These are phyloP conservation scores for Juglanconis oblonga DNA, from an alignment of 2,329 filamentous ascomycete species.

Conservation along the genomic window DNA sequence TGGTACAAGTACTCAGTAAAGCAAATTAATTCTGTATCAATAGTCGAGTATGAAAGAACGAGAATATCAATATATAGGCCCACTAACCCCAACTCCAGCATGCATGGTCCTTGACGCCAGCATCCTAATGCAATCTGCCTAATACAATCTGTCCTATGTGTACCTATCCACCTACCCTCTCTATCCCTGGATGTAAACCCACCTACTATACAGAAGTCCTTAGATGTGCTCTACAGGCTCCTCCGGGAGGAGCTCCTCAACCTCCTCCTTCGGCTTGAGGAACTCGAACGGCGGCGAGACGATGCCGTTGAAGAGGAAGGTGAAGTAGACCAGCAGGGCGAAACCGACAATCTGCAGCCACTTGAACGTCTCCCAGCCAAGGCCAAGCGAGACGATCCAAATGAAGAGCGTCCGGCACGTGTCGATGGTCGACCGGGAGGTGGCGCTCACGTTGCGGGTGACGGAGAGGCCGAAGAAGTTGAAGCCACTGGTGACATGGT, in stretches of 20 bases:
- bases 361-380: conserved; percentile 98
- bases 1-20: too few species aligned
- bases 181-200: background rate
- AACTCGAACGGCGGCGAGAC: conserved; percentile 76
- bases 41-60: too few species aligned
- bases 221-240: conserved; percentile 73
- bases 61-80: background rate
- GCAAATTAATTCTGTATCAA: too few species aligned
- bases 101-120: background rate
- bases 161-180: too few species aligned
- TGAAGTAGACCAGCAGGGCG: conserved; percentile 87
- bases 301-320: conserved; percentile 93
- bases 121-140: background rate
- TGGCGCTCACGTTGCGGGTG: conserved; percentile 84
- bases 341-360: conserved; percentile 93
- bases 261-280: conserved; percentile 53
- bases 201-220: background rate
- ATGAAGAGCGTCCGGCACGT: conserved; percentile 97
- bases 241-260: conserved; percentile 71
- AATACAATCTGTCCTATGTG: too few species aligned
- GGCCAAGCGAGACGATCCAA: conserved; percentile 88
- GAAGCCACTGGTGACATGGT: conserved; percentile 67
- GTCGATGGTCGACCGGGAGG: conserved; percentile 92
- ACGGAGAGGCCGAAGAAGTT: conserved; percentile 98
- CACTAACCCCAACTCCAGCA: background rate